phyloP scores from a whole-genome alignment of 2,329 filamentous ascomycete species.

The Penicillium sp. region DNA sequence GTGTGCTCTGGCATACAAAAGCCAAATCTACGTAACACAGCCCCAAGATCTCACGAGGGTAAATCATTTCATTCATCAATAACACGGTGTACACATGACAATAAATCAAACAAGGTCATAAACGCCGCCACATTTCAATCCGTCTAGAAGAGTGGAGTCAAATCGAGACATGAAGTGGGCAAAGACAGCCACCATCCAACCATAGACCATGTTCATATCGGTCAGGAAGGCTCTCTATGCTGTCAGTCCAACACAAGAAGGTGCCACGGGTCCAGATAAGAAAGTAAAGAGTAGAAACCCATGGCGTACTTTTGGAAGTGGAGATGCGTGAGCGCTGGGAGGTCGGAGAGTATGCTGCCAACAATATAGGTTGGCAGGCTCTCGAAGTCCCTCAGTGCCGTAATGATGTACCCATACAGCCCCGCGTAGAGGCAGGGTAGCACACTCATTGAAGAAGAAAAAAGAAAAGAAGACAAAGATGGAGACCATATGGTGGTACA shows the following conservation, averaged over 20 bases:
- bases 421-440: neutral
- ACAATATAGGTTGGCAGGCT: neutral
- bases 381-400: neutral
- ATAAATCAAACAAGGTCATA: constrained; percentile 14
- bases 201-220: constrained; percentile 32
- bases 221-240: constrained; percentile 15
- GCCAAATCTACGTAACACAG: neutral
- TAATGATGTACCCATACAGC: neutral
- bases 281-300: neutral
- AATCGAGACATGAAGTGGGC: constrained; percentile 1
- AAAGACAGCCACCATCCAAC: constrained; percentile 12
- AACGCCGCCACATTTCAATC: constrained; percentile 19
- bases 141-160: constrained; percentile 17
- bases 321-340: neutral
- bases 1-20: neutral
- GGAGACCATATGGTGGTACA: constrained; percentile 28
- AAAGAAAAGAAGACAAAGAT: constrained; percentile 4
- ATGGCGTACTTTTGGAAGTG: constrained; percentile 13
- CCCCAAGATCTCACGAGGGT: neutral
- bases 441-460: neutral
- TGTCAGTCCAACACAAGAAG: constrained; percentile 3
- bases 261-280: neutral
- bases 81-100: constrained; percentile 26
- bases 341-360: neutral
- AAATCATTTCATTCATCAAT: constrained; percentile 29